These are phyloP conservation scores for Rusavskia elegans DNA, from an alignment of 495 filamentous ascomycete genomes.

Conservation along the genomic window DNA sequence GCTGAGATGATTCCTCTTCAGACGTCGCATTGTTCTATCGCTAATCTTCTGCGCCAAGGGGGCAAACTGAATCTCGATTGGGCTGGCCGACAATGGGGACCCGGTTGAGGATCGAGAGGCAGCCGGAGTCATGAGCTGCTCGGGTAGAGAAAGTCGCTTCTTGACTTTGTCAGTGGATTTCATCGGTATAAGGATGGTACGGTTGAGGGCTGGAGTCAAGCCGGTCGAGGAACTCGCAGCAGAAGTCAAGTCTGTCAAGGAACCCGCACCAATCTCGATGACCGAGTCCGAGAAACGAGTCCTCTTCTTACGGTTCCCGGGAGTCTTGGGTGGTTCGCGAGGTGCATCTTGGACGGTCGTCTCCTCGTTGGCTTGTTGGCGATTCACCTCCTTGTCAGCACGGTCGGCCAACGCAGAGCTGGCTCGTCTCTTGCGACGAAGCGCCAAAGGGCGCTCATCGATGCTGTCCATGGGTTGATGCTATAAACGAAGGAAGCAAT, in stretches of 20 bases:
- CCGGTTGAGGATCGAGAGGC: slow-evolving; percentile 8
- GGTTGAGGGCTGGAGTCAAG: slow-evolving; percentile 49
- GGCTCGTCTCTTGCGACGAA: slow-evolving; percentile 16
- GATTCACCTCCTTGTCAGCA: neutral
- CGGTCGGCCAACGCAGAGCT: slow-evolving; percentile 6
- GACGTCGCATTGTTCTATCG: slow-evolving; percentile 50
- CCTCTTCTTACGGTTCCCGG: slow-evolving; percentile 33
- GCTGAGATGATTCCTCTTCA: slow-evolving; percentile 55
- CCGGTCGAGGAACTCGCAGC: slow-evolving; percentile 37
- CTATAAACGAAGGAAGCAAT: neutral
- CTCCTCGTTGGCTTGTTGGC: neutral
- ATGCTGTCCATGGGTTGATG: neutral
- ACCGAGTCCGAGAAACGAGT: slow-evolving; percentile 64
- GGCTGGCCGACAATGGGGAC: slow-evolving; percentile 11
- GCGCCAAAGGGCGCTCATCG: slow-evolving; percentile 15
- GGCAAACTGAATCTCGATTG: slow-evolving; percentile 40
- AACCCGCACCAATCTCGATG: slow-evolving; percentile 20
- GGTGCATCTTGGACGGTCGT: neutral
- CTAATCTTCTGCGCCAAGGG: slow-evolving; percentile 57
- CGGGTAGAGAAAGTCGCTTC: slow-evolving; percentile 16
- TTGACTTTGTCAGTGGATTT: slow-evolving; percentile 9
- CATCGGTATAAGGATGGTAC: slow-evolving; percentile 36
- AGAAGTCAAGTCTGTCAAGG: slow-evolving; percentile 53
- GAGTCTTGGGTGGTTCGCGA: slow-evolving; percentile 8
- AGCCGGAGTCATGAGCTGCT: slow-evolving; percentile 13